Evolutionary conservation across 179 eudicot genomes (phyloP).

Genomic region (Camellia oleifera): DNA sequence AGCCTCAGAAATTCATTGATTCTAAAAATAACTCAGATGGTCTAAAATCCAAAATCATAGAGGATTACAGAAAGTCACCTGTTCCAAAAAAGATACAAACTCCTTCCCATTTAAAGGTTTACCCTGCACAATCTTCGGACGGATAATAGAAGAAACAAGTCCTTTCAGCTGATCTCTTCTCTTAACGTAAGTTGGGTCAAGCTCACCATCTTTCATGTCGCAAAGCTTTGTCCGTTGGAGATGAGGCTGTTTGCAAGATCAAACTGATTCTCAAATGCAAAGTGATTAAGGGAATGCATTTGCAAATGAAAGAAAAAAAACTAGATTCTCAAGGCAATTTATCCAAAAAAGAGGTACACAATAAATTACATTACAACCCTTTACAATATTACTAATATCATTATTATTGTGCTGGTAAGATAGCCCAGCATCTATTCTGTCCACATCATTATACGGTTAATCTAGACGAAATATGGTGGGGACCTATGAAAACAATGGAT

Average conservation of each 20-base stretch:
- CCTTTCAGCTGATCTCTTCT: constrained; percentile 82
- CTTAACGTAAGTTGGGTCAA: constrained; percentile 71
- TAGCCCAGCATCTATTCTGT: background rate
- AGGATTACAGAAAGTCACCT: constrained; percentile 48
- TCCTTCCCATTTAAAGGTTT: constrained; percentile 82
- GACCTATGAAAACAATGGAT: no score
- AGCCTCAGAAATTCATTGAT: background rate
- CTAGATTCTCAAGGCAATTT: background rate
- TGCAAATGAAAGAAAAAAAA: constrained; percentile 6
- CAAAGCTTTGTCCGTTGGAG: constrained; percentile 93
- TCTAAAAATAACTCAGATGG: background rate
- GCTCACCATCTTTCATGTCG: constrained; percentile 85
- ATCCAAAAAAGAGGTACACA: background rate
- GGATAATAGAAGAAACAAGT: constrained; percentile 63
- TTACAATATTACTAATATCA: no score
- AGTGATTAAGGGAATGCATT: background rate
- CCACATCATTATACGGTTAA: background rate
- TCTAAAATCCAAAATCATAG: constrained; percentile 1
- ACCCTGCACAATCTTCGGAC: constrained; percentile 92
- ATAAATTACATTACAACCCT: background rate
- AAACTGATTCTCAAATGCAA: constrained; percentile 19
- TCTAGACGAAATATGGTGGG: background rate
- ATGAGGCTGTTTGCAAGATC: constrained; percentile 73
- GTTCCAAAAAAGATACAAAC: constrained; percentile 84
- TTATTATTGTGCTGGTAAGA: background rate